Evolutionary conservation across 306 rosid genomes (phyloP).

Genomic region (Malus asiatica): DNA sequence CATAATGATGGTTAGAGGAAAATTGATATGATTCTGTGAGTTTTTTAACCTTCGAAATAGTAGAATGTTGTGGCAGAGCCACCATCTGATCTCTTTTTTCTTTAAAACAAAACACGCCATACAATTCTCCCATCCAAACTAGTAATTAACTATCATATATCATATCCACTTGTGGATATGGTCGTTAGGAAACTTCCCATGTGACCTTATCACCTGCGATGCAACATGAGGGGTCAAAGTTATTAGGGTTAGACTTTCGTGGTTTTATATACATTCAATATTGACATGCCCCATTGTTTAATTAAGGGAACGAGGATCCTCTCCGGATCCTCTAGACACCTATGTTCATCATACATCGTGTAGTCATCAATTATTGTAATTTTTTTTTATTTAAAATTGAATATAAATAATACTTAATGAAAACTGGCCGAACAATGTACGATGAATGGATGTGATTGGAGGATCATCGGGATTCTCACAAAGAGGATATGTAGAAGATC

Average conservation of each 20-base stretch:
- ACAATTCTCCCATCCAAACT: not conserved
- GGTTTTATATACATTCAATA: slow-evolving; percentile 6
- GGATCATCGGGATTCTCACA: too few relatives aligned
- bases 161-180: not conserved
- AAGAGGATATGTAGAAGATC: too few relatives aligned
- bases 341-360: rapidly evolving
- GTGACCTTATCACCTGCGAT: not conserved
- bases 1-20: rapidly evolving
- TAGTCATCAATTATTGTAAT: rapidly evolving
- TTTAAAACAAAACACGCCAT: not conserved
- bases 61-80: too few relatives aligned
- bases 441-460: rapidly evolving
- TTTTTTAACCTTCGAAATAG: too few relatives aligned
- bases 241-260: not conserved
- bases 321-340: rapidly evolving
- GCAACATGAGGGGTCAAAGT: not conserved
- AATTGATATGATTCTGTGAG: rapidly evolving
- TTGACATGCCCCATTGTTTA: not conserved
- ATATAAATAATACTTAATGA: rapidly evolving
- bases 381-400: too few relatives aligned
- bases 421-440: rapidly evolving
- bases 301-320: not conserved
- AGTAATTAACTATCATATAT: not conserved
- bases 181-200: not conserved
- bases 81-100: too few relatives aligned